These are phyloP conservation scores for Coemansia sp. DNA, from an alignment of 192 early-diverging fungal genomes.

Conservation along the genomic window DNA sequence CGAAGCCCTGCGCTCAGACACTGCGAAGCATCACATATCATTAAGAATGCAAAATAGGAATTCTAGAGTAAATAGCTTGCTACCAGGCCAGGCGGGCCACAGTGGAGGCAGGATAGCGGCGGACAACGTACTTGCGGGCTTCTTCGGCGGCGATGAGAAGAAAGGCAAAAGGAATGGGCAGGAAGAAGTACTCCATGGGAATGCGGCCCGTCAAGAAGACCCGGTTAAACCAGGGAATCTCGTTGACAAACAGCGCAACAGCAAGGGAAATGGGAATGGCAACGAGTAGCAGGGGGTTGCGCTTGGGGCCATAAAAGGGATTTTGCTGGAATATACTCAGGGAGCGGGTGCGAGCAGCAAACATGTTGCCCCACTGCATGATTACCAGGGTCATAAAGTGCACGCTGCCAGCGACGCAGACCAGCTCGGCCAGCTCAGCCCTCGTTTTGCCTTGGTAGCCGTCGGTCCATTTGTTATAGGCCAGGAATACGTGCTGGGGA, in stretches of 20 bases:
- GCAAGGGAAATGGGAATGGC: constrained; percentile 32
- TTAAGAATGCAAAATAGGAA: background rate
- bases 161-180: constrained; percentile 55
- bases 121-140: constrained; percentile 52
- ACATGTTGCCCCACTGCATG: constrained; percentile 52
- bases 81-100: constrained; percentile 35
- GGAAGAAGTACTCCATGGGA: constrained; percentile 58
- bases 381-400: constrained; percentile 52
- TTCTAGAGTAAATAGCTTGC: background rate
- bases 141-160: constrained; percentile 57
- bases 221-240: constrained; percentile 27
- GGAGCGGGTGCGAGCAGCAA: constrained; percentile 43
- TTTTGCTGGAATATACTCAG: constrained; percentile 42
- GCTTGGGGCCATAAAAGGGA: constrained; percentile 41
- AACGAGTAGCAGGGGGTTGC: constrained; percentile 28
- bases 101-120: constrained; percentile 20
- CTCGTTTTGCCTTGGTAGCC: constrained; percentile 53
- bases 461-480: constrained; percentile 56
- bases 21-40: background rate
- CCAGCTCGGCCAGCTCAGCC: constrained; percentile 46
- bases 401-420: constrained; percentile 21
- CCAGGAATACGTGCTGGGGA: constrained; percentile 52
- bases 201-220: constrained; percentile 54
- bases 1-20: constrained; percentile 18
- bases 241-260: constrained; percentile 29